phyloP scores from a whole-genome alignment of 1,284 basidiomycete genomes.

The Apiotrichum akiyoshidainum region DNA sequence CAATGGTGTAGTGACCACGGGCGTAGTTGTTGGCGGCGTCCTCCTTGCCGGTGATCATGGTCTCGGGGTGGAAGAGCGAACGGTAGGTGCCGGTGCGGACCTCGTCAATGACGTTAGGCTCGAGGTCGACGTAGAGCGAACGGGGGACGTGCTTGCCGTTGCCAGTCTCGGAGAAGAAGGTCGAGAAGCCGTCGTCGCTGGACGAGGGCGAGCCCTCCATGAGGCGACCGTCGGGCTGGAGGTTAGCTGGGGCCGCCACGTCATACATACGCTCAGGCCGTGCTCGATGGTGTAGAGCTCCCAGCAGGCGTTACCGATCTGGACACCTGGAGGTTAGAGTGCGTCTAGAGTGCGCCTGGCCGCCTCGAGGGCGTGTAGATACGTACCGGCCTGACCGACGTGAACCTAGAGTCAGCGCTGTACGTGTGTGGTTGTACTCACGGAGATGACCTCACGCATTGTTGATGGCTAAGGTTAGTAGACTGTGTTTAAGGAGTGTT shows the following conservation, averaged over 20 bases:
- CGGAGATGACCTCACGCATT: conserved; percentile 51
- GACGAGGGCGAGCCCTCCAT: conserved; percentile 67
- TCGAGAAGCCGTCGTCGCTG: conserved; percentile 89
- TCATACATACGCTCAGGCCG: conserved; percentile 76
- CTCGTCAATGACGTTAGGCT: conserved; percentile 94
- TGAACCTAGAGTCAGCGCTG: conserved; percentile 37
- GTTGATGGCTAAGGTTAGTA: conserved; percentile 1
- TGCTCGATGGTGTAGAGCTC: conserved; percentile 99
- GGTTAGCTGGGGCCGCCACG: conserved; percentile 5
- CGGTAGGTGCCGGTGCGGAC: conserved; percentile 93
- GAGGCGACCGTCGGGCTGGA: conserved; percentile 85
- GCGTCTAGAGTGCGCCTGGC: no score
- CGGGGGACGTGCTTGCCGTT: conserved; percentile 96
- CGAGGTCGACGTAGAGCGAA: conserved; percentile 94
- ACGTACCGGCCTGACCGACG: conserved; percentile 52
- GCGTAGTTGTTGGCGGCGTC: conserved; percentile 99
- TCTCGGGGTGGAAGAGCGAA: conserved; percentile 97
- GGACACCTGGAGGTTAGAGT: conserved; percentile 42
- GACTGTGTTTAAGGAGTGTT: not conserved
- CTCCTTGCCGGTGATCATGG: conserved; percentile 98
- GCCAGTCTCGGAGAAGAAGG: conserved; percentile 63
- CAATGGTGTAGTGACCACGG: conserved; percentile 96
- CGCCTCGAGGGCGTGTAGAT: not conserved
- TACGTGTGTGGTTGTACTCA: conserved; percentile 23
- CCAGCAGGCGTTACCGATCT: conserved; percentile 95